Percentiles rank a stretch among this genome's conserved stretches.
Conservation (phyloP, 768 basidiomycete species). For the Pisolithus tinctorius region DNA sequence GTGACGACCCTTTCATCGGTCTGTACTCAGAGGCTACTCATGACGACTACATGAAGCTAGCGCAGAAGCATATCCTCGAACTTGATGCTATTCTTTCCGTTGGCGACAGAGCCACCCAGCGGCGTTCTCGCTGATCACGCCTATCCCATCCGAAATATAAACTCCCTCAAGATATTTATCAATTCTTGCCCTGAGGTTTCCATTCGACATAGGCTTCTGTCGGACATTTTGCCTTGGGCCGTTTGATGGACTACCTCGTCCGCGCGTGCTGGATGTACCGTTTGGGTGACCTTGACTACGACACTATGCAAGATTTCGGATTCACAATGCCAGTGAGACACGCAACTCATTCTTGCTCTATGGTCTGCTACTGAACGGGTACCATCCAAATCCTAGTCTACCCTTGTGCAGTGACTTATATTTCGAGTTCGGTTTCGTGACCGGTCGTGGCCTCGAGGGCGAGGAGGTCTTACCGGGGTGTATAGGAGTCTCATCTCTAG, state of each 20-base stretch:
- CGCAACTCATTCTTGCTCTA: neutral
- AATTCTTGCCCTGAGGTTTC: neutral
- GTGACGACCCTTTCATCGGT: neutral
- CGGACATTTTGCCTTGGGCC: neutral
- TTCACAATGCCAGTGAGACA: conserved; percentile 12
- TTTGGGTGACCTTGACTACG: neutral
- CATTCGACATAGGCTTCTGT: neutral
- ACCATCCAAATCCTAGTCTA: no score
- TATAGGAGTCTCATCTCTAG: no score
- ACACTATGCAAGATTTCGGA: conserved; percentile 24
- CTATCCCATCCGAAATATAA: neutral
- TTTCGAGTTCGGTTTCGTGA: conserved; percentile 13
- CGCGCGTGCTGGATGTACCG: no score
- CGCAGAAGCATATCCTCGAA: neutral
- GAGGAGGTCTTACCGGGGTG: no score
- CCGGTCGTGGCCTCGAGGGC: neutral
- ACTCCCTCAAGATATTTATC: neutral
- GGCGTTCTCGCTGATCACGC: neutral
- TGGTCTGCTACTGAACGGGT: no score
- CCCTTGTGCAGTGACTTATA: neutral
- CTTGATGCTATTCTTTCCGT: neutral
- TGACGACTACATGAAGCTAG: neutral
- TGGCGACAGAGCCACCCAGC: neutral
- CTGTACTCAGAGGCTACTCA: neutral
- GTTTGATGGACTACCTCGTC: neutral